Percentiles rank a stretch among this genome's conserved stretches.
Conservation (phyloP, 2,329 filamentous ascomycete species). For the Phaeophleospora eucalypticola region DNA sequence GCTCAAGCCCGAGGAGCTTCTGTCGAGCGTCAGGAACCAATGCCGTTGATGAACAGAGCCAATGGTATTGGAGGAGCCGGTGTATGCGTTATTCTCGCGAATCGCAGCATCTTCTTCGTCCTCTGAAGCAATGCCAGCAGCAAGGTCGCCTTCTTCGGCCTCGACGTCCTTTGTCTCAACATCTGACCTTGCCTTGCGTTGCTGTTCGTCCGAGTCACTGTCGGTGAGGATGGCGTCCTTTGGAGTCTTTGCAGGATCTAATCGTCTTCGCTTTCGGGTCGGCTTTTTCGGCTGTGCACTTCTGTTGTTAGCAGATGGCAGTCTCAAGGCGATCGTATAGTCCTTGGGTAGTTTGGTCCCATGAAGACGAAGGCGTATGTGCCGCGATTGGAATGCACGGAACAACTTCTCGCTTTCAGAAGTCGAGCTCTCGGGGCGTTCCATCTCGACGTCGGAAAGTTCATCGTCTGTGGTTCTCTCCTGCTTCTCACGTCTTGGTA, state of each 20-base stretch:
- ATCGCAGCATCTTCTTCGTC: slow-evolving; percentile 46
- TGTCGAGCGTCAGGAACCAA: slow-evolving; percentile 64
- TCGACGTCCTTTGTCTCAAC: slow-evolving; percentile 1
- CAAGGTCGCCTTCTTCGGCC: slow-evolving; percentile 11
- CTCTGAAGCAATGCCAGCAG: slow-evolving; percentile 27
- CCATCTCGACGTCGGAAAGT: slow-evolving; percentile 25
- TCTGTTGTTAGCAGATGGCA: slow-evolving; percentile 35
- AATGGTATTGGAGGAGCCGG: slow-evolving; percentile 61
- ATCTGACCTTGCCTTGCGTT: background rate
- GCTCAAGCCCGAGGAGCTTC: slow-evolving; percentile 55
- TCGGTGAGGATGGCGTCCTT: slow-evolving; percentile 10
- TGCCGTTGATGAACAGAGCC: slow-evolving; percentile 63
- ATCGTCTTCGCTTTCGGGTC: slow-evolving; percentile 27
- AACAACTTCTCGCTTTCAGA: slow-evolving; percentile 37
- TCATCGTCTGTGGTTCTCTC: slow-evolving; percentile 33
- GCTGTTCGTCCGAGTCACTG: slow-evolving; percentile 19
- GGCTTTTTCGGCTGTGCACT: slow-evolving; percentile 24
- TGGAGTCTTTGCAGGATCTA: slow-evolving; percentile 17
- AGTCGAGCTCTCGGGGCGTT: slow-evolving; percentile 1
- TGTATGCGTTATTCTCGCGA: slow-evolving; percentile 60
- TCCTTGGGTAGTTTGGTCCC: slow-evolving; percentile 36
- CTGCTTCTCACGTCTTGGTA: slow-evolving; percentile 26
- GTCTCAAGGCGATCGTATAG: slow-evolving; percentile 40
- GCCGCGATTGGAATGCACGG: slow-evolving; percentile 35
- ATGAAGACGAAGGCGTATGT: slow-evolving; percentile 41